phyloP scores from a whole-genome alignment of 2,329 filamentous ascomycete genomes.

The Fusarium citri region DNA sequence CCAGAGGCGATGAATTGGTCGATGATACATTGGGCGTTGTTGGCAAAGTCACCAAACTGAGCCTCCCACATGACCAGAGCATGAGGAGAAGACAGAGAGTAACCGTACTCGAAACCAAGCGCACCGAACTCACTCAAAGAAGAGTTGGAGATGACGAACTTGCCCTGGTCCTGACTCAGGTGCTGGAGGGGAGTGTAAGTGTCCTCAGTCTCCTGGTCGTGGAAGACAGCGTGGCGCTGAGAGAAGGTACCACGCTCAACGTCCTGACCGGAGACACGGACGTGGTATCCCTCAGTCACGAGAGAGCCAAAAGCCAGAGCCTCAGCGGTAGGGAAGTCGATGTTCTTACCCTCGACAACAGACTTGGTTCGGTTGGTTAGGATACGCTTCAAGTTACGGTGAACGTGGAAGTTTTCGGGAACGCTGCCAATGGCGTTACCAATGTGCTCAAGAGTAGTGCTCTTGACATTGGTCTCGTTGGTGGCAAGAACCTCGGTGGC shows the following conservation, averaged over 20 bases:
- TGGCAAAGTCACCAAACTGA: conserved; percentile 99
- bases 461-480: conserved; percentile 83
- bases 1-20: conserved; percentile 99
- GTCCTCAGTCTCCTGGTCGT: conserved; percentile 94
- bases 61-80: conserved; percentile 99
- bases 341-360: conserved; percentile 89
- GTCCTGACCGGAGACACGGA: conserved; percentile 97
- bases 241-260: conserved; percentile 99
- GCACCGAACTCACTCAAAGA: conserved; percentile 78
- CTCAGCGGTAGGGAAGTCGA: conserved; percentile 98
- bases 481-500: conserved; percentile 94
- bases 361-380: conserved; percentile 90
- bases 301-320: conserved; percentile 94
- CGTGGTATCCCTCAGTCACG: conserved; percentile 93
- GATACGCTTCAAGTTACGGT: conserved; percentile 98
- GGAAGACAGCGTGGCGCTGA: conserved; percentile 95
- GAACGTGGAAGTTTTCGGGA: conserved; percentile 87
- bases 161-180: conserved; percentile 89
- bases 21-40: conserved; percentile 98
- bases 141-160: conserved; percentile 97
- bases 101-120: conserved; percentile 98
- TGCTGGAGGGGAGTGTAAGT: conserved; percentile 95
- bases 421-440: conserved; percentile 80
- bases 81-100: conserved; percentile 96
- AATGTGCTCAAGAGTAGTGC: conserved; percentile 81